Percentiles rank a stretch among this genome's conserved stretches.
Evolutionary conservation across 2,329 filamentous ascomycete genomes (phyloP).

Genomic region (Acrocalymma vagum): DNA sequence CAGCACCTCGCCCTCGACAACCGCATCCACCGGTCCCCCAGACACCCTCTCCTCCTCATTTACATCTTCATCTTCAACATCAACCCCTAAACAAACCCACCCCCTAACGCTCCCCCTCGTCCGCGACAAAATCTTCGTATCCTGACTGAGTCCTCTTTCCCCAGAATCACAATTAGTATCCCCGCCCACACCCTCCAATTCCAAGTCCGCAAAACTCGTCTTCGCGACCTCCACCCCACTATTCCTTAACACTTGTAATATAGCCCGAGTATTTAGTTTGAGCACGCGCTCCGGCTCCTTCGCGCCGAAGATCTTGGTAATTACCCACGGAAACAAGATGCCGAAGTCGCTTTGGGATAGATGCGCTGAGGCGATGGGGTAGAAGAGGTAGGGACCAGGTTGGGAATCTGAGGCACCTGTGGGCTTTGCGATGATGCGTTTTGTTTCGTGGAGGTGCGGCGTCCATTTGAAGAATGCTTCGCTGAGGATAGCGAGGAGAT

Average conservation of each 20-base stretch:
- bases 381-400: conserved; percentile 73
- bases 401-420: conserved; percentile 57
- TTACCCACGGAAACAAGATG: conserved; percentile 77
- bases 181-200: conserved; percentile 44
- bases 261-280: conserved; percentile 81
- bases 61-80: too few species aligned
- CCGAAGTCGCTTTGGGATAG: conserved; percentile 86
- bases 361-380: conserved; percentile 77
- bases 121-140: conserved; percentile 42
- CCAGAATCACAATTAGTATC: too few species aligned
- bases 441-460: conserved; percentile 74
- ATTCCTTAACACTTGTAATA: conserved; percentile 75
- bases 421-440: conserved; percentile 68
- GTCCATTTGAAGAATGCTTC: conserved; percentile 82
- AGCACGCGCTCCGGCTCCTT: conserved; percentile 81
- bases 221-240: conserved; percentile 50
- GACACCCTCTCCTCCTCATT: too few species aligned
- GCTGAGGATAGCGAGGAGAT: conserved; percentile 75
- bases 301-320: conserved; percentile 59
- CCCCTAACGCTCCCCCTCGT: conserved; percentile 38
- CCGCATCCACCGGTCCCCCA: conserved; percentile 7
- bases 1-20: conserved; percentile 10
- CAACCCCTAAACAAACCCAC: conserved; percentile 43
- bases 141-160: conserved; percentile 24
- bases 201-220: conserved; percentile 50